These are phyloP conservation scores for Xylaria sp. DNA, from an alignment of 2,329 filamentous ascomycete species.

Conservation along the genomic window DNA sequence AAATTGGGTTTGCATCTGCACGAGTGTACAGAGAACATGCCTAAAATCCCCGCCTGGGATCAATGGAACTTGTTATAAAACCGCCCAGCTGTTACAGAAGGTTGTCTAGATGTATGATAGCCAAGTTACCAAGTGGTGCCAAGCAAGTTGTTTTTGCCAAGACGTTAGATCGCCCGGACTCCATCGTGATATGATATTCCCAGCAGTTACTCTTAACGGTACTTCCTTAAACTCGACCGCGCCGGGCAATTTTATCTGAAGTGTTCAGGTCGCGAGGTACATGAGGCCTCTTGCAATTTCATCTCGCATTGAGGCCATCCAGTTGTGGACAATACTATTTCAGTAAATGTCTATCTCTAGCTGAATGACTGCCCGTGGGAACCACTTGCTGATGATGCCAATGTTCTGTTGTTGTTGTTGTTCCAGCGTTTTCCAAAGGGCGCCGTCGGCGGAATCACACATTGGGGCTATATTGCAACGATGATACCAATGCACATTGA, in stretches of 20 bases:
- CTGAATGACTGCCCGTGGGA: neutral
- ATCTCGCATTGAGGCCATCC: slow-evolving; percentile 42
- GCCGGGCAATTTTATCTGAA: neutral
- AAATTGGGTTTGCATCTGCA: slow-evolving; percentile 10
- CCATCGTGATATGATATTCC: neutral
- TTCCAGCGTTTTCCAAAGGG: neutral
- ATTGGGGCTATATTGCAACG: neutral
- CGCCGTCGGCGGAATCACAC: no score
- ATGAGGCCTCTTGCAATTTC: no score
- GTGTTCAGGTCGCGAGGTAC: neutral
- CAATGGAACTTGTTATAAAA: slow-evolving; percentile 28
- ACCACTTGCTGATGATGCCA: neutral
- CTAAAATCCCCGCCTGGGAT: neutral
- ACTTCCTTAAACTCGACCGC: neutral
- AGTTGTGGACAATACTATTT: slow-evolving; percentile 31
- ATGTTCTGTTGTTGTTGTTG: neutral
- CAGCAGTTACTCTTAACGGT: neutral
- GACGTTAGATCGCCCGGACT: slow-evolving; percentile 40
- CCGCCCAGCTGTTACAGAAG: slow-evolving; percentile 31
- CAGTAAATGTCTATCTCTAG: neutral
- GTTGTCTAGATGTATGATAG: slow-evolving; percentile 25
- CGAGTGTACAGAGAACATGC: neutral
- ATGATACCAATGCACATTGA: neutral
- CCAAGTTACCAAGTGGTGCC: slow-evolving; percentile 38
- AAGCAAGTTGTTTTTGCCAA: slow-evolving; percentile 46